A percentile compares a stretch with the other conserved stretches of the same genome.
Conservation (phyloP, 352 stramenopile species). For the Globisporangium iwayamae region DNA sequence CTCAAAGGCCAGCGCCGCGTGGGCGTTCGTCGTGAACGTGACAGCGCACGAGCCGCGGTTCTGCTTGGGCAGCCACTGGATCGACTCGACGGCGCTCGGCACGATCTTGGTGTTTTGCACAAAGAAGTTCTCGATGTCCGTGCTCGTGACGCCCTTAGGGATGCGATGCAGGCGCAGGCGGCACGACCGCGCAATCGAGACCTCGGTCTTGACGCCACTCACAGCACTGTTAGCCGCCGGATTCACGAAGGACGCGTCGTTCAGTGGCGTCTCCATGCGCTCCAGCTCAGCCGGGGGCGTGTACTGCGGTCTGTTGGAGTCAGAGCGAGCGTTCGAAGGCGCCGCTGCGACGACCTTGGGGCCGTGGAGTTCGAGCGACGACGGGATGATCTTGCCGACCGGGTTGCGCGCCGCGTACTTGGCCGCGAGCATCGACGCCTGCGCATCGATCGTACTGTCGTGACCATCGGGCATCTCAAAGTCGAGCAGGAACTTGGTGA, state of each 20-base stretch:
- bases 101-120: constrained; percentile 56
- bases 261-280: constrained; percentile 17
- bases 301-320: constrained; percentile 37
- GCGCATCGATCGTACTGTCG: constrained; percentile 83
- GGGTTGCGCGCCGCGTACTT: constrained; percentile 67
- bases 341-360: constrained; percentile 22
- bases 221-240: not conserved
- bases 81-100: constrained; percentile 59
- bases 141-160: constrained; percentile 50
- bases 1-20: constrained; percentile 69
- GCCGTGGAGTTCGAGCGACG: constrained; percentile 56
- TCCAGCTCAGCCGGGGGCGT: constrained; percentile 35
- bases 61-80: constrained; percentile 56
- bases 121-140: constrained; percentile 76
- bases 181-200: constrained; percentile 51
- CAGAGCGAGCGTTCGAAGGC: constrained; percentile 6
- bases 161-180: constrained; percentile 75
- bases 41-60: constrained; percentile 68
- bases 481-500: constrained; percentile 77
- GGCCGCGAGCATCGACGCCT: constrained; percentile 83
- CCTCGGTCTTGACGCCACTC: constrained; percentile 21
- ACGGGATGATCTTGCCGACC: constrained; percentile 65
- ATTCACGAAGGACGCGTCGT: constrained; percentile 26
- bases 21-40: constrained; percentile 60
- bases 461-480: constrained; percentile 85